Evolutionary conservation across 208 protist species (phyloP).

Genomic region (Crithidia brevicula): DNA sequence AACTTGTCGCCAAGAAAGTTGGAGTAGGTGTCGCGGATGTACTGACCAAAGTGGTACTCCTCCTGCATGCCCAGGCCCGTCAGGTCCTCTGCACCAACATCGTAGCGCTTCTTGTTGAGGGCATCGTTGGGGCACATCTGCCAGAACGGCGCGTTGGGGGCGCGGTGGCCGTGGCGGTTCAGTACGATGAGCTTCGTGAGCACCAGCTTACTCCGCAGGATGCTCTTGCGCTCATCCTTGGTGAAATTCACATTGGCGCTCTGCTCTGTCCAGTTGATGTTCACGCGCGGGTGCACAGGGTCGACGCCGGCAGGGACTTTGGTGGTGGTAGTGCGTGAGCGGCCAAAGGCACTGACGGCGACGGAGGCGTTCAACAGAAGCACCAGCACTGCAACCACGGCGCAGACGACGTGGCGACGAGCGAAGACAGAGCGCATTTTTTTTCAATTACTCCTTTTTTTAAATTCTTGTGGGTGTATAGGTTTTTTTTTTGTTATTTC

Average conservation of each 20-base stretch:
- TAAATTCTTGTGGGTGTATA: too few relatives aligned
- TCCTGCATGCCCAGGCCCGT: constrained; percentile 81
- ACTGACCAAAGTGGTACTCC: constrained; percentile 75
- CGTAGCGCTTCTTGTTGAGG: constrained; percentile 54
- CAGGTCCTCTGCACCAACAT: constrained; percentile 73
- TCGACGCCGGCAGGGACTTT: constrained; percentile 9
- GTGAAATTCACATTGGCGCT: constrained; percentile 36
- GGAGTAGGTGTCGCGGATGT: constrained; percentile 58
- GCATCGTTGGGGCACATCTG: constrained; percentile 66
- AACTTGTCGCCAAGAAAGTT: constrained; percentile 72
- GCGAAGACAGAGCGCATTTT: not conserved
- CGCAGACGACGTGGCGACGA: constrained; percentile 4
- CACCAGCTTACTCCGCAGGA: constrained; percentile 52
- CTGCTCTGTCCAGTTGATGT: constrained; percentile 65
- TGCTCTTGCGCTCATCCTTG: constrained; percentile 38
- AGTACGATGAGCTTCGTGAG: constrained; percentile 78
- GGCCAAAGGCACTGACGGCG: constrained; percentile 16
- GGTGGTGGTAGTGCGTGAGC: not conserved
- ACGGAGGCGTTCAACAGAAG: constrained; percentile 8
- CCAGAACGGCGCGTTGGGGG: constrained; percentile 84
- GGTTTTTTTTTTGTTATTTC: too few relatives aligned
- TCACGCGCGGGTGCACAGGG: constrained; percentile 47
- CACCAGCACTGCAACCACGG: constrained; percentile 11
- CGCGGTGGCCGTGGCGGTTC: constrained; percentile 83
- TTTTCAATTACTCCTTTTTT: not conserved